phyloP scores from a whole-genome alignment of 257 asterid species.

The Salvia splendens region DNA sequence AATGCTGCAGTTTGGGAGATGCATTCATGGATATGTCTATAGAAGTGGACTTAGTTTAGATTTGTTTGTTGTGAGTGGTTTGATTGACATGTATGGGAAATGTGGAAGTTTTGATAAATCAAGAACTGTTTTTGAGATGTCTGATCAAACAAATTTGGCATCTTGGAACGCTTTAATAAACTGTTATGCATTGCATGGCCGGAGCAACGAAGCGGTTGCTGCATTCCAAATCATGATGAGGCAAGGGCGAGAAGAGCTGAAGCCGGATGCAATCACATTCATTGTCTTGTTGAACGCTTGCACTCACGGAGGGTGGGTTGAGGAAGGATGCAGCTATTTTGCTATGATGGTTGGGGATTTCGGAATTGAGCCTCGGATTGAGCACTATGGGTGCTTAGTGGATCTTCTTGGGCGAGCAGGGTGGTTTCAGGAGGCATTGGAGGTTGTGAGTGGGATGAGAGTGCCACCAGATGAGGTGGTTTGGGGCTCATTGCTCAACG shows the following conservation, averaged over 20 bases:
- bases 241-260: constrained; percentile 29
- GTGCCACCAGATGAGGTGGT: constrained; percentile 64
- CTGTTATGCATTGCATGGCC: constrained; percentile 73
- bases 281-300: constrained; percentile 75
- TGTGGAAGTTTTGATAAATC: constrained; percentile 69
- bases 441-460: constrained; percentile 58
- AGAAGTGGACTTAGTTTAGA: constrained; percentile 43
- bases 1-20: constrained; percentile 67
- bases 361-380: constrained; percentile 61
- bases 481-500: constrained; percentile 83
- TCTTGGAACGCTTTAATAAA: constrained; percentile 82
- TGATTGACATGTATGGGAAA: constrained; percentile 86
- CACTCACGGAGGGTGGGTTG: constrained; percentile 69
- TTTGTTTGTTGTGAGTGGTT: constrained; percentile 51
- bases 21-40: constrained; percentile 63
- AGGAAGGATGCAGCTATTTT: constrained; percentile 55
- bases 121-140: constrained; percentile 53
- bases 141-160: constrained; percentile 41
- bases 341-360: constrained; percentile 53
- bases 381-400: constrained; percentile 77
- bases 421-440: constrained; percentile 65
- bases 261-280: constrained; percentile 76
- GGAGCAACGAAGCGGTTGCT: constrained; percentile 46
- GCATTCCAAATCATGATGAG: constrained; percentile 56
- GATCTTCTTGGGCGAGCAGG: constrained; percentile 80